Conservation (phyloP, 257 asterid genomes). For the Oldenlandia corymbosa region DNA sequence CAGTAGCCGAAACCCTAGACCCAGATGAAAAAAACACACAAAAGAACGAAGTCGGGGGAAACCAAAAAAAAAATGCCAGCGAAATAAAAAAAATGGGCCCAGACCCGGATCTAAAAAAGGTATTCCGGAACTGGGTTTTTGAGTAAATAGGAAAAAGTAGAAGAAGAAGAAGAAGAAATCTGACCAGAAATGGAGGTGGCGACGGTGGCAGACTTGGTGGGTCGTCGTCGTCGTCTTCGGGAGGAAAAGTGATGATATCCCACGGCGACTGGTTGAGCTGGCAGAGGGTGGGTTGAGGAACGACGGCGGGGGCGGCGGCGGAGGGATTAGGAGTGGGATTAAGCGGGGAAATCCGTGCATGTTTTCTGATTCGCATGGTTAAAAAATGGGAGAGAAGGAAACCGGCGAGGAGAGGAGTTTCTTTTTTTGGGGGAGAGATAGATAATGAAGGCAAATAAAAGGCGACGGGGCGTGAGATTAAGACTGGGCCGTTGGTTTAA, state of each 20-base stretch:
- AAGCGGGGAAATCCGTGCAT: conserved; percentile 39
- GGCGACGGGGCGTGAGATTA: not conserved
- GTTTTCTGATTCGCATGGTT: conserved; percentile 47
- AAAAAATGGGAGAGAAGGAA: not conserved
- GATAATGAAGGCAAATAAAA: not conserved
- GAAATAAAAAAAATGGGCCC: too few relatives aligned
- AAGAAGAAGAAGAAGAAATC: not conserved
- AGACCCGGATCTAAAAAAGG: not conserved
- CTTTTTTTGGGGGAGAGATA: not conserved
- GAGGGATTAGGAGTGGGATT: conserved; percentile 10
- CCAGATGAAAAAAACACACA: conserved; percentile 2
- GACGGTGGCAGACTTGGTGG: conserved; percentile 33
- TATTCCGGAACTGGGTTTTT: not conserved
- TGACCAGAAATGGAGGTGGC: conserved; percentile 24
- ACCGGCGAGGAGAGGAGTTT: conserved; percentile 1
- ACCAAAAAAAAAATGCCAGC: conserved; percentile 1
- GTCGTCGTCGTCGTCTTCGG: too few relatives aligned
- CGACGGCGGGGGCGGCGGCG: not conserved
- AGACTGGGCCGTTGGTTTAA: not conserved
- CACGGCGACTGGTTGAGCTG: conserved; percentile 55
- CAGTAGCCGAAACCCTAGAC: too few relatives aligned
- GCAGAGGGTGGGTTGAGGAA: conserved; percentile 23
- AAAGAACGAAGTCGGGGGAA: not conserved
- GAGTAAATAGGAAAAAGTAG: not conserved
- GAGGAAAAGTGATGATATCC: conserved; percentile 65